These are phyloP conservation scores for Dioscorea zingiberensis DNA, from an alignment of 106 monocot species.

Conservation along the genomic window DNA sequence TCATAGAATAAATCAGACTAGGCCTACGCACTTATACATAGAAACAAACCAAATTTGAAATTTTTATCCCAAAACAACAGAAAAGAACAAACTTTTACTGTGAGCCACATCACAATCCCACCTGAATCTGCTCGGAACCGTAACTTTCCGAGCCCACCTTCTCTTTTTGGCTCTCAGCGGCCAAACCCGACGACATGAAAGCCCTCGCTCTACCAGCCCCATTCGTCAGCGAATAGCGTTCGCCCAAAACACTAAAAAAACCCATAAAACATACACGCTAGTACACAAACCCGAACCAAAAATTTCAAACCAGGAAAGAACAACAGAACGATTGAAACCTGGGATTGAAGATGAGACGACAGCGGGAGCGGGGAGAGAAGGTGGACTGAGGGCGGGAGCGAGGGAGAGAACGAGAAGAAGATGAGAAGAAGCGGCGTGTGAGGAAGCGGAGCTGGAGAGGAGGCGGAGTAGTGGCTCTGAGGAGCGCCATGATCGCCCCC, in stretches of 20 bases:
- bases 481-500: slow-evolving; percentile 32
- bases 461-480: slow-evolving; percentile 12
- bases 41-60: background rate
- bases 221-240: slow-evolving; percentile 3
- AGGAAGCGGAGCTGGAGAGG: slow-evolving; percentile 27
- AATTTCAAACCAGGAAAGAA: background rate
- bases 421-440: slow-evolving; percentile 24
- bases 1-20: background rate
- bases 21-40: background rate
- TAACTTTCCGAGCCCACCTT: slow-evolving; percentile 34
- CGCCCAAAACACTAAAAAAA: background rate
- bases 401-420: slow-evolving; percentile 15
- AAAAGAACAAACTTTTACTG: background rate
- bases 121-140: slow-evolving; percentile 73
- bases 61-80: too few relatives aligned
- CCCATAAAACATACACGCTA: background rate
- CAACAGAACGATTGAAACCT: slow-evolving; percentile 15
- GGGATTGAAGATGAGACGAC: slow-evolving; percentile 11
- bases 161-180: slow-evolving; percentile 39
- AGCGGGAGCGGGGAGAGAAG: slow-evolving; percentile 6
- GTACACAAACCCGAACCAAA: too few relatives aligned
- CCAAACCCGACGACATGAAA: slow-evolving; percentile 44
- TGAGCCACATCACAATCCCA: background rate
- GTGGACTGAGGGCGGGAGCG: background rate
- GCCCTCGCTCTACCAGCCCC: slow-evolving; percentile 32